A percentile compares a stretch with the other conserved stretches of the same genome.
Evolutionary conservation across 2,329 filamentous ascomycete genomes (phyloP).

Genomic region (Hymenoscyphus infarciens): DNA sequence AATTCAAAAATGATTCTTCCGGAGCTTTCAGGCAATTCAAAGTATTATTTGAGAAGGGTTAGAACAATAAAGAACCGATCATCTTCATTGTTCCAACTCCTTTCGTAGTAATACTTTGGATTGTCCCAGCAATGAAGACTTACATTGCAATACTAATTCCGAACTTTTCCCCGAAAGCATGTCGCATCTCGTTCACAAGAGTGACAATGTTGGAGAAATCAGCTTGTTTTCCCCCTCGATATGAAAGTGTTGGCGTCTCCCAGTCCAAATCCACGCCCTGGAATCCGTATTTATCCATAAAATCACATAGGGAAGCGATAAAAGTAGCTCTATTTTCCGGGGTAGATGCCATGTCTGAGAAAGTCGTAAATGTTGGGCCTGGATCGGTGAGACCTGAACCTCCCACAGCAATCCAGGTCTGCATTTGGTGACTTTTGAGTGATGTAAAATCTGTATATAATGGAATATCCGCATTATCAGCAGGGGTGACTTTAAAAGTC

Average conservation of each 20-base stretch:
- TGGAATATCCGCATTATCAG: constrained; percentile 17
- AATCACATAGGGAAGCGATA: constrained; percentile 36
- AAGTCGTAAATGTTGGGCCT: constrained; percentile 29
- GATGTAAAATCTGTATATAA: constrained; percentile 31
- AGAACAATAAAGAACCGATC: not conserved
- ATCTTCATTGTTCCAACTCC: not conserved
- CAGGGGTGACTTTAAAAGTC: constrained; percentile 33
- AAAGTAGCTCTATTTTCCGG: constrained; percentile 36
- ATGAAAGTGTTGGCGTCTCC: constrained; percentile 41
- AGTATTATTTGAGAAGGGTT: not conserved
- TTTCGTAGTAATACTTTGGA: not conserved
- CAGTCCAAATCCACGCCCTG: constrained; percentile 46
- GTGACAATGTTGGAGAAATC: constrained; percentile 39
- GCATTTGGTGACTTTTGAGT: constrained; percentile 35
- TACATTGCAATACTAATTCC: constrained; percentile 42
- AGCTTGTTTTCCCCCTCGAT: constrained; percentile 36
- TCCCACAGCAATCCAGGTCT: constrained; percentile 40
- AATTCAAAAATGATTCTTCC: too few species aligned
- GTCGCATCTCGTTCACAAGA: constrained; percentile 31
- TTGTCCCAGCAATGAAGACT: not conserved
- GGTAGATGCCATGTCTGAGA: constrained; percentile 31
- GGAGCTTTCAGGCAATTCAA: not conserved
- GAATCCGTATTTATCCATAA: constrained; percentile 39
- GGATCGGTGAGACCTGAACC: constrained; percentile 37
- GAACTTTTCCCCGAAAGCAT: constrained; percentile 37